Conservation (phyloP, 768 basidiomycete species). For the Harrya chromipes region DNA sequence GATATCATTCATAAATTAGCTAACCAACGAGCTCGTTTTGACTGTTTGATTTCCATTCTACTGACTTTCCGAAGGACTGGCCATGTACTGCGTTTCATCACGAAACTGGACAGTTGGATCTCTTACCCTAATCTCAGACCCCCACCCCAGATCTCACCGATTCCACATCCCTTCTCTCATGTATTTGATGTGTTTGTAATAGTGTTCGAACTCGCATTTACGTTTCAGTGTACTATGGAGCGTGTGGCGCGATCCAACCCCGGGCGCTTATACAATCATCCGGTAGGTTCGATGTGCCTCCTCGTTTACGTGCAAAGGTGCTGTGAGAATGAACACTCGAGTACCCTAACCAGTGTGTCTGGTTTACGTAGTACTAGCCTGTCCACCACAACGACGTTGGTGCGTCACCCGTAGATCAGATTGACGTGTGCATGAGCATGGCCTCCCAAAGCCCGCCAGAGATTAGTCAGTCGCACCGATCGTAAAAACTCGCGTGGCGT, state of each 20-base stretch:
- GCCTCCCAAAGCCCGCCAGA: background rate
- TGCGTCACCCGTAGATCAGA: no score
- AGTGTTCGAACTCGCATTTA: background rate
- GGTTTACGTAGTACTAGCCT: no score
- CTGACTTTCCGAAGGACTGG: background rate
- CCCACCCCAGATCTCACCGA: background rate
- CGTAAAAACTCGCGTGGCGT: no score
- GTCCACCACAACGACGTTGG: no score
- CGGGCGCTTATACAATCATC: no score
- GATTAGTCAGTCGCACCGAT: background rate
- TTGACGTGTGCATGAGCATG: no score
- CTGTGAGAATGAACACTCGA: no score
- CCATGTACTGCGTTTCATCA: background rate
- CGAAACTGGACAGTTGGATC: background rate
- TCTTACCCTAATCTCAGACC: background rate
- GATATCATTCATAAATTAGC: slow-evolving; percentile 13
- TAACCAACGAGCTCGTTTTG: background rate
- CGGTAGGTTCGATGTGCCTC: no score
- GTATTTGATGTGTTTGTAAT: slow-evolving; percentile 3
- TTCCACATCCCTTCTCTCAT: background rate
- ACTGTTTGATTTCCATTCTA: background rate
- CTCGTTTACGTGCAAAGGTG: no score
- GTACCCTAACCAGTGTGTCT: no score
- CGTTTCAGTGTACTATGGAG: background rate
- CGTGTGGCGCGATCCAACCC: background rate